Evolutionary conservation across 1,284 basidiomycete species (phyloP).

Genomic region (Trichosporon sp.): DNA sequence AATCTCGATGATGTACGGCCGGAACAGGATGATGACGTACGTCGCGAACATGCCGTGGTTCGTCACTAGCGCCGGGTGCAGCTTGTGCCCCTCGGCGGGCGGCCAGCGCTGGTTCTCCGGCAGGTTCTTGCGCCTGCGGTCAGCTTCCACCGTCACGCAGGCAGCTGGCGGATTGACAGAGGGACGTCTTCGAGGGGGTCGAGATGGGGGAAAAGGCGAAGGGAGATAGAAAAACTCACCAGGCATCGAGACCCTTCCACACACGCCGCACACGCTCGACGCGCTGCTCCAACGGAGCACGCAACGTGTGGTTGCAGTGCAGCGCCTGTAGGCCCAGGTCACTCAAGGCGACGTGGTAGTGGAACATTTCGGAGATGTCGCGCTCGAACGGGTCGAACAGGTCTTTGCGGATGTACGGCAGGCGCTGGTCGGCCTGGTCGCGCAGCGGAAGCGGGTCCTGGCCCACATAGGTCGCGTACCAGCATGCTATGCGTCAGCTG

Average conservation of each 20-base stretch:
- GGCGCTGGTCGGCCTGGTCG: slow-evolving; percentile 22
- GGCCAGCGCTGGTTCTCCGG: slow-evolving; percentile 21
- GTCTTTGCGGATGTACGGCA: slow-evolving; percentile 18
- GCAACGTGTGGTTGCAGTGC: slow-evolving; percentile 22
- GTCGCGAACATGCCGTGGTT: slow-evolving; percentile 27
- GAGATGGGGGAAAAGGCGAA: neutral
- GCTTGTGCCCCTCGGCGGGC: slow-evolving; percentile 8
- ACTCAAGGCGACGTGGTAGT: slow-evolving; percentile 18
- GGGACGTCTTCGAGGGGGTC: neutral
- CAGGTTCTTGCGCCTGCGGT: slow-evolving; percentile 18
- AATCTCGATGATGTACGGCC: slow-evolving; percentile 28
- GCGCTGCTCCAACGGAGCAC: slow-evolving; percentile 16
- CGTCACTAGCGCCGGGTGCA: slow-evolving; percentile 21
- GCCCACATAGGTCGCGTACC: slow-evolving; percentile 23
- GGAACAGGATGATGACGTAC: slow-evolving; percentile 26
- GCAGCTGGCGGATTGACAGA: too few relatives aligned
- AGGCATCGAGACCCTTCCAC: slow-evolving; percentile 7
- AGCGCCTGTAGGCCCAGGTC: slow-evolving; percentile 20
- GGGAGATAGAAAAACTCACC: slow-evolving; percentile 9
- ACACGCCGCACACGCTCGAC: slow-evolving; percentile 12
- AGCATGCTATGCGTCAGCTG: slow-evolving; percentile 13
- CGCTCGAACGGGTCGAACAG: slow-evolving; percentile 7
- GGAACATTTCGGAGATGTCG: slow-evolving; percentile 15
- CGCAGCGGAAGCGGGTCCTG: slow-evolving; percentile 20
- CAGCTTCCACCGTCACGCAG: neutral